Evolutionary conservation across 2,329 filamentous ascomycete species (phyloP), one percentile per base, ranked within the genome.

Genomic region (Massarina eburnea): DNA sequence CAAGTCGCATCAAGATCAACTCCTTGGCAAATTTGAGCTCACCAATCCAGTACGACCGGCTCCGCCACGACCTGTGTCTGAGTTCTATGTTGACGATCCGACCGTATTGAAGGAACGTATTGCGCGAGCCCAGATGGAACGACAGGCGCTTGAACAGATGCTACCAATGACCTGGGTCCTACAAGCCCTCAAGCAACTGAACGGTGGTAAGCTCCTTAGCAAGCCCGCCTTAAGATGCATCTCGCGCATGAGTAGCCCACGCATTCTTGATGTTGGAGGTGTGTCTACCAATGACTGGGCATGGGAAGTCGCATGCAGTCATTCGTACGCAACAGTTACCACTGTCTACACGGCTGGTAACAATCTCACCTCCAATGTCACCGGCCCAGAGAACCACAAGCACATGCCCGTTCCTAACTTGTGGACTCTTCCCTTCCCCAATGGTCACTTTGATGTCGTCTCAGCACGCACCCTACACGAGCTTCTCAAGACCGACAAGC

Each of bases 211-310:
- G 39, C 73, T 87, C 2, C 68, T 86, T 26, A 78, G 79, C 46
- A 81, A 39, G 77, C 77, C 42, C 64, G 73, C 64, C 29, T 52
- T 46, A 26, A 57, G 51, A 66, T 67, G 65, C 35, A 59, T 74
- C 38, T 66, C 69, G n/a, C 76, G 89, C 41, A 81, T 87, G 55
- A 79, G 79, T 19, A 78, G 81, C 43, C 84, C 85, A 69, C 79
- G 80, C 17, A 86, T 96, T 46, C 80, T 97, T 20, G 92, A 97
- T 65, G 83, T 96, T 26, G 91, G 89, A 39, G 91, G 91, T 35
- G 85, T 92, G 64, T 80, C 86, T 0, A 83, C 88, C 12, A 92
- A 90, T 65, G 91, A 95, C 70, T 99, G 94, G 94, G 92, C 89
- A 18, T 99, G 94, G 94, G 85, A 94, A 65, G 88, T 90, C 46